phyloP scores from a whole-genome alignment of 164 flowering plant species.

The Aristolochia californica region DNA sequence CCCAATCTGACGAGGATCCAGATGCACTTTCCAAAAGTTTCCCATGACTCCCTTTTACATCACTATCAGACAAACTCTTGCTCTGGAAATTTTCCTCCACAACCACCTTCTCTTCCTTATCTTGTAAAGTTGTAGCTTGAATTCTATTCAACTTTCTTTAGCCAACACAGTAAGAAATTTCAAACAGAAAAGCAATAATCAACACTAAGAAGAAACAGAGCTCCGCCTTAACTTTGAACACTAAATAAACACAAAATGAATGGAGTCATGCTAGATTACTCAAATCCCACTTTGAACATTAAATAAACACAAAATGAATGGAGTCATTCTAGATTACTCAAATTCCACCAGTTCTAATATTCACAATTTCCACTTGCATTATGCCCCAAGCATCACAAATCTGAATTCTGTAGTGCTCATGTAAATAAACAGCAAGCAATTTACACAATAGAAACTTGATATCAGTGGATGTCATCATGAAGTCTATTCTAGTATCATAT shows the following conservation, averaged over 20 bases:
- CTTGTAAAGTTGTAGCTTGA: constrained; percentile 52
- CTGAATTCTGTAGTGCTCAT: too few relatives aligned
- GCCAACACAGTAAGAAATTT: neutral
- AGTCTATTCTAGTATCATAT: too few relatives aligned
- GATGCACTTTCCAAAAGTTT: constrained; percentile 21
- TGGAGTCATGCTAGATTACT: too few relatives aligned
- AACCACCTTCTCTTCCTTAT: constrained; percentile 51
- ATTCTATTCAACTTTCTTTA: constrained; percentile 11
- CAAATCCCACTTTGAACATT: neutral
- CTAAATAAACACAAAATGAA: neutral
- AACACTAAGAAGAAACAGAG: neutral
- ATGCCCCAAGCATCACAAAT: too few relatives aligned
- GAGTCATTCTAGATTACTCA: too few relatives aligned
- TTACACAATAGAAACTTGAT: too few relatives aligned
- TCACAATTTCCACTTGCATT: too few relatives aligned
- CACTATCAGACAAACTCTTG: constrained; percentile 28
- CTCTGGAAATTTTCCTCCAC: constrained; percentile 45
- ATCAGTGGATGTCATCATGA: too few relatives aligned
- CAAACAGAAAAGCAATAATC: neutral
- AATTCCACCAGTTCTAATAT: too few relatives aligned
- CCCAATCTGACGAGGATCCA: constrained; percentile 43
- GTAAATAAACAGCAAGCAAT: too few relatives aligned
- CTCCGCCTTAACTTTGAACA: neutral
- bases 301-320: neutral
- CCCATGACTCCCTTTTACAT: constrained; percentile 12